These are phyloP conservation scores for Ogataea nonfermentans DNA, from an alignment of 805 yeast genomes.

Conservation along the genomic window DNA sequence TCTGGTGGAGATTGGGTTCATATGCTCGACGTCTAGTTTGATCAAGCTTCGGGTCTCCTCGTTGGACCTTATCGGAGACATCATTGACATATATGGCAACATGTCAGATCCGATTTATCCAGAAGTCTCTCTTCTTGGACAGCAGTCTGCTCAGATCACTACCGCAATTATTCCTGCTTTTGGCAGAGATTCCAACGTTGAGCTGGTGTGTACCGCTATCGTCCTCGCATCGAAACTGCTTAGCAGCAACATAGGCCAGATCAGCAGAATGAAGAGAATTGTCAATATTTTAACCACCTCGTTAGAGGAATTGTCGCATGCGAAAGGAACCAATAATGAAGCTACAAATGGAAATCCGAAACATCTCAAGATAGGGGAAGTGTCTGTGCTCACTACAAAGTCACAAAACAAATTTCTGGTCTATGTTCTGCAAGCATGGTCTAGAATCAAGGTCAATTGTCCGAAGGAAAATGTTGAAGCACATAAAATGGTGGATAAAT, in stretches of 20 bases:
- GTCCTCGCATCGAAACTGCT: conserved; percentile 75
- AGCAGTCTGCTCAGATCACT: conserved; percentile 91
- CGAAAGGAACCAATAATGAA: conserved; percentile 24
- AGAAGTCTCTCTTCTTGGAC: conserved; percentile 71
- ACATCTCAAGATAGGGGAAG: conserved; percentile 53
- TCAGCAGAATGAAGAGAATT: conserved; percentile 51
- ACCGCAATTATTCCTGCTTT: conserved; percentile 90
- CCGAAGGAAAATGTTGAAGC: conserved; percentile 43
- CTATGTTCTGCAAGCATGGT: conserved; percentile 72
- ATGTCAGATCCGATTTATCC: conserved; percentile 71
- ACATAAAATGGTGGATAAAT: conserved; percentile 48
- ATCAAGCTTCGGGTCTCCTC: conserved; percentile 62
- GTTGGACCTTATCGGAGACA: conserved; percentile 58
- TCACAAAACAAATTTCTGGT: conserved; percentile 56
- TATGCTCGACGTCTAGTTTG: conserved; percentile 75
- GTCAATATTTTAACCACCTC: conserved; percentile 63
- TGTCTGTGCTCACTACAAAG: conserved; percentile 43
- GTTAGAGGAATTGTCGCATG: conserved; percentile 52
- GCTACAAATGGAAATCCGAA: conserved; percentile 26
- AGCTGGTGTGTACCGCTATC: conserved; percentile 73
- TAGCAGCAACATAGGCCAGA: conserved; percentile 53
- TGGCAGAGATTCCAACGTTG: conserved; percentile 65
- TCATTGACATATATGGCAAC: conserved; percentile 59
- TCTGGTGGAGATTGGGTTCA: conserved; percentile 72
- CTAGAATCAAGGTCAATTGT: conserved; percentile 45